Evolutionary conservation across 805 yeast species (phyloP), one percentile per base, ranked within the genome.

Genomic region (Ogataea ramenticola): DNA sequence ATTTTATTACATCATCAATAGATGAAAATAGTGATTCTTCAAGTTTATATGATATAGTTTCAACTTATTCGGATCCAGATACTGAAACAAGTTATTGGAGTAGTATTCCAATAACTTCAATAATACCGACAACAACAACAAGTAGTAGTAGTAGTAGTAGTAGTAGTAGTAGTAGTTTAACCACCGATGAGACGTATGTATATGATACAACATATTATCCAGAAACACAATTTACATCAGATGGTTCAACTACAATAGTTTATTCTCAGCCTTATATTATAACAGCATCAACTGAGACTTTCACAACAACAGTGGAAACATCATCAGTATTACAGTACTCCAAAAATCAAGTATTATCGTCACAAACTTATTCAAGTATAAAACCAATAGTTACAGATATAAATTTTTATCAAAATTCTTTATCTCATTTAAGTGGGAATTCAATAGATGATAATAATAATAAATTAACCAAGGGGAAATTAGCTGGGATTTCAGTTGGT

Each of bases 211-310:
- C 27, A 24, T 6, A 10, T 24, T 6, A 41, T 27, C 15, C 42
- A 30, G 32, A 41, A 7, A 26, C 43, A 26, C 9, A 26, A 19
- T 39, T 30, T 9, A n/a, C 37, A 36, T 19, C 40, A 30, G 41
- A 40, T 17, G 31, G 34, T 5, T 19, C 36, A 22, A 22, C 30
- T 4, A 36, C 41, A 11, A 14, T 35, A 17, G n/a, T 32, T 21
- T 61, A 61, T 44, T 54, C 62, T 4, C 66, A 62, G 45, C 47
- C 49, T 10, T 58, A 53, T 42, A 51, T 60, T 21, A 53, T 63
- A 8, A 60, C 67, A 0, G 65, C 47, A 24, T 22, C 54, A 6
- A n/a, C 47, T 3, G 54, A 58, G 3, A 57, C 64, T 1, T 40
- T 55, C 10, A 45, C 60, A 17, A 52, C 61, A 10, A 42, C 48